Evolutionary conservation across 2,329 filamentous ascomycete species (phyloP), one percentile per base, ranked within the genome.

Genomic region (Sporothrix curviconia): DNA sequence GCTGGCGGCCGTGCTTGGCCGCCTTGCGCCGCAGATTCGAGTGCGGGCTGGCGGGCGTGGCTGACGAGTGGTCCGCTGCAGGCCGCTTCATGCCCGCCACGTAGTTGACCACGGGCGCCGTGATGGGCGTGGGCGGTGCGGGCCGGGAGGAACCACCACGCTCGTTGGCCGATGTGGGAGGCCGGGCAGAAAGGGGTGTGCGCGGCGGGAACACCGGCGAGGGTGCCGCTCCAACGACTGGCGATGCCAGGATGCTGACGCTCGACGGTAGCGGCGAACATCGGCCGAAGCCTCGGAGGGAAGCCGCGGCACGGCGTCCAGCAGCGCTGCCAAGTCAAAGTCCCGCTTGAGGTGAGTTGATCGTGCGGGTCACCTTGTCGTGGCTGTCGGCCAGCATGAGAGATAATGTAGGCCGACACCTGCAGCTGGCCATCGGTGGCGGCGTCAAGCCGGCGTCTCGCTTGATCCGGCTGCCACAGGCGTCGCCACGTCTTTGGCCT

Each of bases 271-370:
- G 11, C 51, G 59, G 47, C 51, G 40, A 44, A 8, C 54, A 58
- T 47, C 50, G 40, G 39, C n/a, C n/a, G n/a, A n/a, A n/a, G n/a
- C n/a, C n/a, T 58, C 60, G 12, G 63, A 67, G 3, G 73, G 68
- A 2, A 74, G 73, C n/a, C 30, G 28, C 8, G 75, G 73, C 14
- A 80, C 69, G 1, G 75, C 77, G 8, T 73, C 70, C 46, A 75
- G 71, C 9, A 83, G 66, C 59, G 75, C 70, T 25, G 75, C 70
- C 14, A 82, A 67, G 59, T 82, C 72, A 59, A 84, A 79, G 17
- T 72, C 74, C 30, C 79, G 73, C 61, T 75, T 72, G 17, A 84
- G 70, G 0, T 77, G 62, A 61, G 81, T 76, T 1, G 78, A n/a
- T n/a, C n/a, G n/a, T n/a, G n/a, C n/a, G n/a, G n/a, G n/a, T n/a